phyloP scores from a whole-genome alignment of 306 rosid genomes.

The Quercus dentata region DNA sequence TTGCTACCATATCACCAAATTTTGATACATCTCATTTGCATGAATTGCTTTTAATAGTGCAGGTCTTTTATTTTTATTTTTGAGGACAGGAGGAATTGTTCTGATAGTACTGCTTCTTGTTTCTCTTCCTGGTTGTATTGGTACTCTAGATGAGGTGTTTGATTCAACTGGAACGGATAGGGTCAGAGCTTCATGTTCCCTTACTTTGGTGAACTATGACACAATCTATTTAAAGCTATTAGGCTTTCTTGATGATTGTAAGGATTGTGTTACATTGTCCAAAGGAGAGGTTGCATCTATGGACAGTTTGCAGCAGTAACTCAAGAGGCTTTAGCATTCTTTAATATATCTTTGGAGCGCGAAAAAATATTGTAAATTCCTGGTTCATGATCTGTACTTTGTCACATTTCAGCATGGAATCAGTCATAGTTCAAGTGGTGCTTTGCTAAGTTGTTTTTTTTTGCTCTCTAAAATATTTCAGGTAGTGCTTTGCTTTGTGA shows the following conservation, averaged over 20 bases:
- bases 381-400: not conserved
- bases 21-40: not conserved
- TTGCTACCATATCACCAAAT: conserved; percentile 3
- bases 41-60: conserved; percentile 26
- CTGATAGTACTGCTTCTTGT: conserved; percentile 68
- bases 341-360: not conserved
- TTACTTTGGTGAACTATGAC: conserved; percentile 80
- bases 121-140: conserved; percentile 88
- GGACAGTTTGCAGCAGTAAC: conserved; percentile 78
- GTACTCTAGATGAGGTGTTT: conserved; percentile 83
- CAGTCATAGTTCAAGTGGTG: too few relatives aligned
- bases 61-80: conserved; percentile 64
- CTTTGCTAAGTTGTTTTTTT: too few relatives aligned
- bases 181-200: conserved; percentile 74
- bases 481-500: too few relatives aligned
- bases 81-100: conserved; percentile 64
- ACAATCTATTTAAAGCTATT: conserved; percentile 74
- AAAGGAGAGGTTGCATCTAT: conserved; percentile 80
- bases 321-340: conserved; percentile 55
- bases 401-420: not conserved
- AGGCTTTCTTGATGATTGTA: conserved; percentile 59
- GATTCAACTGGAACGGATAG: conserved; percentile 86
- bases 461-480: too few relatives aligned
- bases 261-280: conserved; percentile 68
- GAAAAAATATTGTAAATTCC: not conserved